Base-by-base conservation (phyloP, 2,329 filamentous ascomycete species). In the Colletotrichum scovillei region DNA sequence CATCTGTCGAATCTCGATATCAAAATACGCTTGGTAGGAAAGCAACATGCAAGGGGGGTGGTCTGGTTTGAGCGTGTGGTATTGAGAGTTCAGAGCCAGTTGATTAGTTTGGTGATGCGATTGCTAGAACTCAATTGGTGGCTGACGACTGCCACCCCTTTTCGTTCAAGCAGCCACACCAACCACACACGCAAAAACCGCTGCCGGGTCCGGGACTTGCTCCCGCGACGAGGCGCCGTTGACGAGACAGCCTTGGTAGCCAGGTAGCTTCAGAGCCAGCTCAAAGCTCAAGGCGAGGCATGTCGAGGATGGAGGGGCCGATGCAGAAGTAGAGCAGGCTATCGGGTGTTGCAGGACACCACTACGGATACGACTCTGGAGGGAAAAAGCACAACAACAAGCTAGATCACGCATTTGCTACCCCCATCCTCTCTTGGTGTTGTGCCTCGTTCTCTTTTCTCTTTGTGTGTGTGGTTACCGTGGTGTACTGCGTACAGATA, bases 311-410 rank as follows among this genome's bases (percentile, higher is more conserved):
- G 32, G 35, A 14, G 22, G 19, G 35, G 19, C 35, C 19, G 30
- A 59, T 63, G n/a, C 28, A 49, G 12, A 38, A 38, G 32, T 56
- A 55, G 7, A 32, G 67, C 32, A 24, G 24, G 32, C 49, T 16
- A 38, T 69, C 60, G 52, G 67, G 67, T 65, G 67, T 62, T 65
- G 67, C 59, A 69, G 26, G 28, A 49, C 16, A 64, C 4, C 52
- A 42, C 22, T 16, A 28, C 24, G 24, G 6, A 42, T 42, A 19
- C 38, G 38, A 16, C 32, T 38, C 32, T 8, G 22, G 42, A 49
- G 42, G 42, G 16, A 22, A 7, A n/a, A 59, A 11, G 57, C 26
- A 38, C 22, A 19, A 55, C 42, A 30, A 38, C 22, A 16, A 42
- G 6, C 22, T 22, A 19, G 19, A 28, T 14, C 60, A 63, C 60